Base-by-base conservation (phyloP, 2,329 filamentous ascomycete genomes). In the Phyllosticta ampelicida region DNA sequence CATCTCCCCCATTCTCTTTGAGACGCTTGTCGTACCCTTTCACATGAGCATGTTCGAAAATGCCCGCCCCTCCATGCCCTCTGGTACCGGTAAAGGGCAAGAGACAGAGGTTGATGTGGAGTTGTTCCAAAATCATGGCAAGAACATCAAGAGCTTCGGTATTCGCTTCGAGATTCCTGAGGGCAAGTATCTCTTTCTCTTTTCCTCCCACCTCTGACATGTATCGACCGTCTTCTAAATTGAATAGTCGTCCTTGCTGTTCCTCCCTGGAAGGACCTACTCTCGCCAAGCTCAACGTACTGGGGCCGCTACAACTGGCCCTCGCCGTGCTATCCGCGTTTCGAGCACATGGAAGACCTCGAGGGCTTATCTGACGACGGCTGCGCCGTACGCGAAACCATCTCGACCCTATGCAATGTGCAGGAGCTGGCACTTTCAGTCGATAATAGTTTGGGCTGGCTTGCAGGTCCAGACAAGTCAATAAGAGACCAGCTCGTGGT, bases 241-340 rank as follows among this genome's bases (percentile, higher is more conserved):
- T 51, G 9, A 10, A 26, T 60, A 62, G 61, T 71, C 20, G 71
- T 73, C 5, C 69, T 80, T 5, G 66, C 70, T 3, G 66, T 74
- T 21, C 82, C 84, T 8, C 81, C 80, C 1, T 64, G 75, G n/a
- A 86, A 86, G 64, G 73, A 74, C 5, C 71, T 76, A 6, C 80
- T 83, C 30, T 75, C 83, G 62, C 74, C 75, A 21, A 71, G 83
- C 28, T 73, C 76, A 3, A 75, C 80, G 44, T 85, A 84, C 63
- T 86, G 84, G 80, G 85, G 85, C 4, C 74, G 77, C 5, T 87
- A 86, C 64, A 76, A 80, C 53, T 87, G 85, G 85, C 84, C 85
- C 0, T 77, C 77, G 53, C 72, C 76, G 48, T 73, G 78, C 20
- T 86, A 86, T 66, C 76, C 77, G 29, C 79, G 83, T 54, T 87